These are phyloP conservation scores for Tilletia indica DNA, from an alignment of 1,284 basidiomycete species.

Conservation along the genomic window DNA sequence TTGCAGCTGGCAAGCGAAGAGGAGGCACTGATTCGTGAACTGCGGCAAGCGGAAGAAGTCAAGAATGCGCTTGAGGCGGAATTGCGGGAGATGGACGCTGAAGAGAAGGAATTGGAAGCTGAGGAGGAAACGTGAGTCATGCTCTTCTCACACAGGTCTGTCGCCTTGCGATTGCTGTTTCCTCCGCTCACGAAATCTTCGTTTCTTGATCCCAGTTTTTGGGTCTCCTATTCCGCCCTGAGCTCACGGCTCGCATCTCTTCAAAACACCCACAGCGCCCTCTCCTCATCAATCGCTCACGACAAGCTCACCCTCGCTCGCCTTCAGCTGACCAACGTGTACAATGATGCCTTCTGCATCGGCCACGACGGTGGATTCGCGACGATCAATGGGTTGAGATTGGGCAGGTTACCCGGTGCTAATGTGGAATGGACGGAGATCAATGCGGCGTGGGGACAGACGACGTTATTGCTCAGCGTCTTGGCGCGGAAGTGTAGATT, in stretches of 20 bases:
- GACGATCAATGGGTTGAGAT: constrained; percentile 90
- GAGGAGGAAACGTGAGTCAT: constrained; percentile 74
- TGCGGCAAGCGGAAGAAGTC: constrained; percentile 42
- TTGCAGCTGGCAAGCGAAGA: constrained; percentile 29
- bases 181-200: too few relatives aligned
- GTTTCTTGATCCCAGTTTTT: constrained; percentile 66
- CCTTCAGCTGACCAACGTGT: constrained; percentile 90
- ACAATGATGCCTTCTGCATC: constrained; percentile 97
- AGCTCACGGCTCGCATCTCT: constrained; percentile 68
- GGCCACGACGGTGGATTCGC: constrained; percentile 88
- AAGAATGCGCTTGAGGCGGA: constrained; percentile 66
- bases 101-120: constrained; percentile 68
- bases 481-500: constrained; percentile 58
- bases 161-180: too few relatives aligned
- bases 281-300: constrained; percentile 65
- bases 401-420: constrained; percentile 72
- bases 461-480: constrained; percentile 83
- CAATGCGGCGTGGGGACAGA: constrained; percentile 98
- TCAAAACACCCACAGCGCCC: constrained; percentile 67
- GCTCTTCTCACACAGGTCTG: not conserved
- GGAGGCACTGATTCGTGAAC: constrained; percentile 26
- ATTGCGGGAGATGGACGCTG: constrained; percentile 70
- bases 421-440: constrained; percentile 94
- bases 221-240: constrained; percentile 74
- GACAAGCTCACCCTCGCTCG: constrained; percentile 67